Evolutionary conservation across 164 flowering plant species (phyloP), one percentile per base, ranked within the genome.

Genomic region (Santalum album): DNA sequence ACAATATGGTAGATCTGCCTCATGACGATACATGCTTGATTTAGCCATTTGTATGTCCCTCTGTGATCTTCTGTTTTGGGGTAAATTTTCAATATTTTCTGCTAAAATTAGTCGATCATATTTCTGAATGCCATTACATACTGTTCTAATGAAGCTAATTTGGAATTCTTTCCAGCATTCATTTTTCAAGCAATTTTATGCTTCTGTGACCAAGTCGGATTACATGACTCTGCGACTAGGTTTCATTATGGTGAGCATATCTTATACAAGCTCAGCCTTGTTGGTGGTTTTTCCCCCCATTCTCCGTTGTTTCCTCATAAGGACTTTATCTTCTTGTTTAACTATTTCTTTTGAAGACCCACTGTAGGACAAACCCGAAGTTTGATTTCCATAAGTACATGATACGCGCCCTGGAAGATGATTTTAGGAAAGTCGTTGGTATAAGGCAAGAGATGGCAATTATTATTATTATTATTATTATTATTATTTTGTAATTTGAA

Each of bases 381-480:
- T 83, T 81, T 53, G 73, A 92, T 74, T 92, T 92, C 62, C 94
- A 92, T 75, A 80, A 78, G 59, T 92, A 88, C 75, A 78, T 92
- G 96, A 67, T 84, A 25, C 83, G 95, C 23, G 84, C 92, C 23
- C 78, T 91, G 25, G 90, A 91, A 69, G 78, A 67, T 64, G 98
- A 92, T 72, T 92, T 92, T 46, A 91, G 71, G 75, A 70, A 34
- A 70, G 89, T 92, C 53, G 96, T 92, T 57, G 95, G 95, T 34
- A 88, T 92, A 58, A 91, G 96, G 98, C 71, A 73, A 70, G 78
- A 70, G 11, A 38, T 58, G 12, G 38, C 23, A 47, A 12, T 21
- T 25, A 35, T 42, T 20, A 1, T 3, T 11, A 38, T 12, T 38
- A 16, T 38, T 14, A 1, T 38, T 38, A 10, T 38, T 12, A 32